phyloP scores from a whole-genome alignment of 768 basidiomycete species.

The Tylopilus vinaceipallidus region DNA sequence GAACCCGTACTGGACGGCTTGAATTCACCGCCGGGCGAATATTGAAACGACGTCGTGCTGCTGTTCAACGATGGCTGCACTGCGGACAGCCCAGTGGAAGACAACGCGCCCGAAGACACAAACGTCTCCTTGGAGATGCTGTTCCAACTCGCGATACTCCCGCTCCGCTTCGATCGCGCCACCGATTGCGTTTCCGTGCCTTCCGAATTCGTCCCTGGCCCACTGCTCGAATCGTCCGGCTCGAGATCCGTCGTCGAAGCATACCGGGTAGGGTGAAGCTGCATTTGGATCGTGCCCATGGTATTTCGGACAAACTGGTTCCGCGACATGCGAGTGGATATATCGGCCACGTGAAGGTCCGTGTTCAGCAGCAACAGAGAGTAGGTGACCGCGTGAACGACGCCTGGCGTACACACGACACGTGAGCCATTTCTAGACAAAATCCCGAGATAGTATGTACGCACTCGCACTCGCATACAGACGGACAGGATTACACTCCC shows the following conservation, averaged over 20 bases:
- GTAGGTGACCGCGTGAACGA: conserved; percentile 94
- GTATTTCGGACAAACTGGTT: conserved; percentile 92
- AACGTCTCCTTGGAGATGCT: conserved; percentile 67
- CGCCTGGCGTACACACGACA: conserved; percentile 46
- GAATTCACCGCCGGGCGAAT: conserved; percentile 41
- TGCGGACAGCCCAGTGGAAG: conserved; percentile 35
- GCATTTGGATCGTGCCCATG: conserved; percentile 78
- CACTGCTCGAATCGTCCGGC: conserved; percentile 63
- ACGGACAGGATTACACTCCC: conserved; percentile 81
- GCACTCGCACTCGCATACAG: conserved; percentile 84
- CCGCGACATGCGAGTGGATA: conserved; percentile 86
- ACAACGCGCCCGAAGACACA: conserved; percentile 37
- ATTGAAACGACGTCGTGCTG: conserved; percentile 64
- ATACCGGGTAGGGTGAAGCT: conserved; percentile 55
- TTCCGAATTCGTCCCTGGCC: conserved; percentile 55
- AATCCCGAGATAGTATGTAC: conserved; percentile 29
- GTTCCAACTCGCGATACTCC: conserved; percentile 83
- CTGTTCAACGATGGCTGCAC: conserved; percentile 47
- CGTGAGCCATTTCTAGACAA: conserved; percentile 2
- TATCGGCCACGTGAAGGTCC: conserved; percentile 93
- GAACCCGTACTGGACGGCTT: conserved; percentile 34
- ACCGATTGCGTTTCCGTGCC: conserved; percentile 47
- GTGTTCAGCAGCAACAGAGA: conserved; percentile 94
- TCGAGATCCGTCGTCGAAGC: conserved; percentile 63
- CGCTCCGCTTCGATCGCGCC: conserved; percentile 69